Conservation (phyloP, 2,329 filamentous ascomycete genomes). For the Ascosphaera pollenicola region DNA sequence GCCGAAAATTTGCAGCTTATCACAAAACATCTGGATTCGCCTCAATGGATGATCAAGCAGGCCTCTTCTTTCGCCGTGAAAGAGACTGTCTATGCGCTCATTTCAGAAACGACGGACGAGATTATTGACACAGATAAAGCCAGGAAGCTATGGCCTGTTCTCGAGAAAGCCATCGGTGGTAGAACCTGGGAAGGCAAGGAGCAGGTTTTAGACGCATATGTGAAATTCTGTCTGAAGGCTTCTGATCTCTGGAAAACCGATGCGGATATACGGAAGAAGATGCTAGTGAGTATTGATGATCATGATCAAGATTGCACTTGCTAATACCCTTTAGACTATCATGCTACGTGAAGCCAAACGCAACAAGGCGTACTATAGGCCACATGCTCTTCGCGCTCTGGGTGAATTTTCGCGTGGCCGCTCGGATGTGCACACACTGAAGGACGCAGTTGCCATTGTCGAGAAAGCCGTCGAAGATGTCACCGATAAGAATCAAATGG, state of each 20-base stretch:
- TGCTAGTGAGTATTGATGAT: constrained; percentile 33
- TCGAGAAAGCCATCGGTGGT: constrained; percentile 60
- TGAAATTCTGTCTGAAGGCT: constrained; percentile 49
- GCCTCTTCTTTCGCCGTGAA: constrained; percentile 64
- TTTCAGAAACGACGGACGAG: constrained; percentile 20
- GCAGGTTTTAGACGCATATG: constrained; percentile 56
- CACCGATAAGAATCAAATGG: constrained; percentile 42
- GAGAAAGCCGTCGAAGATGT: constrained; percentile 37
- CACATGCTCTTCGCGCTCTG: constrained; percentile 48
- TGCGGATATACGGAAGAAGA: constrained; percentile 36
- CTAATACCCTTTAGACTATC: constrained; percentile 29
- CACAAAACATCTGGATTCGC: constrained; percentile 46
- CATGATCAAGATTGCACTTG: constrained; percentile 2
- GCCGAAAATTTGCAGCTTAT: constrained; percentile 56
- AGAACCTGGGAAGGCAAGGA: constrained; percentile 94
- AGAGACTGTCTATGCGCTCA: constrained; percentile 38
- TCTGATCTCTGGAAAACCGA: constrained; percentile 35
- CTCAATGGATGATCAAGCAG: constrained; percentile 80
- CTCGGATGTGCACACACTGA: constrained; percentile 46
- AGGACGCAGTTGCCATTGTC: constrained; percentile 43
- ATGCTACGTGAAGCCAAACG: constrained; percentile 71
- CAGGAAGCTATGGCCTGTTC: constrained; percentile 52
- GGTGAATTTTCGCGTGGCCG: constrained; percentile 50
- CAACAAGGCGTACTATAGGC: constrained; percentile 67
- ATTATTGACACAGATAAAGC: constrained; percentile 37